These are phyloP conservation scores for Boletus semigastroideus DNA, from an alignment of 1,284 basidiomycete genomes.

Conservation along the genomic window DNA sequence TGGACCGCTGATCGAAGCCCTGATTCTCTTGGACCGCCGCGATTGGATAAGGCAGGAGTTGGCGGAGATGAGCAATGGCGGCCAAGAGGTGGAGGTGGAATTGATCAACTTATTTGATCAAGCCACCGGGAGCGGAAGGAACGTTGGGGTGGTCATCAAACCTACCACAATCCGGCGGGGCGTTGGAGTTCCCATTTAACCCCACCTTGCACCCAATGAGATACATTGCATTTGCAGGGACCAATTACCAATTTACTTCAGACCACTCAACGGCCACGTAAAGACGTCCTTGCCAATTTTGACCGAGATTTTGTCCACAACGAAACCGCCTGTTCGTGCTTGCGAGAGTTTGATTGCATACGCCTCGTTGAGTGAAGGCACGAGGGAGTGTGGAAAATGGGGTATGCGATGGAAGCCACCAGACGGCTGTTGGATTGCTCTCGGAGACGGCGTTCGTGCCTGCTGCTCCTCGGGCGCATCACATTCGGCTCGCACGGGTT, in stretches of 20 bases:
- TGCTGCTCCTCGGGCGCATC: constrained; percentile 4
- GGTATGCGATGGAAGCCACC: constrained; percentile 44
- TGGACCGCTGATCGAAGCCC: constrained; percentile 50
- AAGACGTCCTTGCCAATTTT: constrained; percentile 66
- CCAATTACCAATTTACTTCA: constrained; percentile 19
- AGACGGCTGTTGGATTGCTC: constrained; percentile 9
- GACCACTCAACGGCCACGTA: constrained; percentile 43
- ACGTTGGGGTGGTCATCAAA: constrained; percentile 55
- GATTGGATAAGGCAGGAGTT: constrained; percentile 45
- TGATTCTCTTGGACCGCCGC: constrained; percentile 49
- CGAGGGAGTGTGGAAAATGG: constrained; percentile 48
- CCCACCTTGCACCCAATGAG: constrained; percentile 5
- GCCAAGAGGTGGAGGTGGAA: constrained; percentile 37
- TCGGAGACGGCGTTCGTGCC: constrained; percentile 3
- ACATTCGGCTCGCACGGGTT: constrained; percentile 1
- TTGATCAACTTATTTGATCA: constrained; percentile 69
- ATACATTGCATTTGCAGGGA: constrained; percentile 11
- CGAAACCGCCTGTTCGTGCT: constrained; percentile 47
- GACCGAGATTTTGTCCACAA: constrained; percentile 51
- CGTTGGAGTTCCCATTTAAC: not conserved
- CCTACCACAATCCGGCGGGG: constrained; percentile 18
- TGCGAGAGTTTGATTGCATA: constrained; percentile 44
- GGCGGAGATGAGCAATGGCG: constrained; percentile 24
- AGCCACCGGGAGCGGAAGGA: constrained; percentile 60
- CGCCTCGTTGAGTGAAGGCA: constrained; percentile 48